These are phyloP conservation scores for Aspergillus neoniger DNA, from an alignment of 2,329 filamentous ascomycete species.

Conservation along the genomic window DNA sequence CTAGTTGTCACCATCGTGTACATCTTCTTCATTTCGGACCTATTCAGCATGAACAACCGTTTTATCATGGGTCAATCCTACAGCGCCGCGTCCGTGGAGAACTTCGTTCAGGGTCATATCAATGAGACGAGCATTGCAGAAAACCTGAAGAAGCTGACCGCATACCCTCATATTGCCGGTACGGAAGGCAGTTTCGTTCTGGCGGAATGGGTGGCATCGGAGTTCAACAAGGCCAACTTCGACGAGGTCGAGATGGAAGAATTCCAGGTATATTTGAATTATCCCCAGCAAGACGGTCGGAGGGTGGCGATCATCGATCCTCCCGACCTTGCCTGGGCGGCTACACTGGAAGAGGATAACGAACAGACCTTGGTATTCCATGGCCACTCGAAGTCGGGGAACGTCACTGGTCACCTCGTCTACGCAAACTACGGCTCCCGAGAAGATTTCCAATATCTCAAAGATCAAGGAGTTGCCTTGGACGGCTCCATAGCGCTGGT, in stretches of 20 bases:
- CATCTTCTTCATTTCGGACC: slow-evolving; percentile 79
- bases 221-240: slow-evolving; percentile 71
- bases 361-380: slow-evolving; percentile 80
- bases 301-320: slow-evolving; percentile 76
- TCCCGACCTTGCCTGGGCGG: slow-evolving; percentile 72
- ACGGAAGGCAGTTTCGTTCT: slow-evolving; percentile 88
- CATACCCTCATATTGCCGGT: slow-evolving; percentile 88
- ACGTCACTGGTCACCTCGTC: slow-evolving; percentile 80
- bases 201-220: slow-evolving; percentile 78
- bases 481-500: slow-evolving; percentile 83
- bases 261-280: slow-evolving; percentile 90
- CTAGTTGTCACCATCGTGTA: slow-evolving; percentile 78
- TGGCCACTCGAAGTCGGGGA: slow-evolving; percentile 81
- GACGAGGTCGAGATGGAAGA: slow-evolving; percentile 76
- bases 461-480: slow-evolving; percentile 70
- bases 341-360: slow-evolving; percentile 79
- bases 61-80: slow-evolving; percentile 70
- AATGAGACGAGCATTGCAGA: slow-evolving; percentile 70
- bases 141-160: slow-evolving; percentile 74
- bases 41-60: slow-evolving; percentile 70
- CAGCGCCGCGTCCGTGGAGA: slow-evolving; percentile 78
- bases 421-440: slow-evolving; percentile 91
- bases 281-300: slow-evolving; percentile 74
- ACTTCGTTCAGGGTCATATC: slow-evolving; percentile 72
- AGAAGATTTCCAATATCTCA: slow-evolving; percentile 75